Evolutionary conservation across 306 rosid species (phyloP), one percentile per base, ranked within the genome.

Genomic region (Cucurbita argyrosperma): DNA sequence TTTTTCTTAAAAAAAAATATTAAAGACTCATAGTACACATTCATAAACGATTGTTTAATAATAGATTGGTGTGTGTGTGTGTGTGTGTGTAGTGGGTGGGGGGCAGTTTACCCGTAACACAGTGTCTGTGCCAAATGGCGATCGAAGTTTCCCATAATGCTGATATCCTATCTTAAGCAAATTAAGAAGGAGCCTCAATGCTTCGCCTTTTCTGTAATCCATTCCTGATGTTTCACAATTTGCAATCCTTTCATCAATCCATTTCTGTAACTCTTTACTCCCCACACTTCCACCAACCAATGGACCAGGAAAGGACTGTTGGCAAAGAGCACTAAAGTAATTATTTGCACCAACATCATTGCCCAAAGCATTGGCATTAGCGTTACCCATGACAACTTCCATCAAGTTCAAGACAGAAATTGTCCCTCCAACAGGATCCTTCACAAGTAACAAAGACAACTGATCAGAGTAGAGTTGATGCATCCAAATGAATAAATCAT

Each of bases 231-330:
- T 86, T 62, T 74, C 88, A 5, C 87, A 84, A 73, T 77, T 69
- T 56, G 91, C 84, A 74, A 87, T 90, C 85, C 96, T 83, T 85
- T 92, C 98, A 76, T 92, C 96, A 69, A 90, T 77, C 98, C 98
- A 92, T 81, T 84, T 92, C 78, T 85, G 78, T 79, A 92, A 80
- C 63, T 92, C 96, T 85, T 90, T 92, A 84, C 81, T 90, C 79
- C 96, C 96, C 78, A 92, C 93, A 81, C 82, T 88, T 73, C 91
- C 96, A 45, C 96, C 96, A 86, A 87, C 96, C 87, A 92, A 82
- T 71, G 98, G 98, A 82, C 98, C 96, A 9, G 96, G 96, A 83
- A 88, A 92, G 73, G 96, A 88, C 45, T 90, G 96, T 76, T 87
- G 91, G 91, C 87, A 82, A 80, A 90, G 78, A 74, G 96, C 87